phyloP scores from a whole-genome alignment of 2,329 filamentous ascomycete genomes.

The Cladosporium sp. region DNA sequence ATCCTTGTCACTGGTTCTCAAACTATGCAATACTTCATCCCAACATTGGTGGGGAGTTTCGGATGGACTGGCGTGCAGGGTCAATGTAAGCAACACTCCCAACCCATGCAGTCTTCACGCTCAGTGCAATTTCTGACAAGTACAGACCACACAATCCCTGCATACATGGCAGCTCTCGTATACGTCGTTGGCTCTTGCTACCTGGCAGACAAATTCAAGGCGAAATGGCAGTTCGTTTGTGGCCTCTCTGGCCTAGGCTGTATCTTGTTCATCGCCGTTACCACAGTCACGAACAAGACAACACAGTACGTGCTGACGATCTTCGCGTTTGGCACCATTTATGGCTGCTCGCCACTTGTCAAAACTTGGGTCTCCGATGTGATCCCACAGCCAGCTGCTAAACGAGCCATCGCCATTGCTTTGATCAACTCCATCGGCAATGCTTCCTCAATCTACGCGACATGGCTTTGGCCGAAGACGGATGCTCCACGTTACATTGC shows the following conservation, averaged over 20 bases:
- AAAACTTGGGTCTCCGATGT: slow-evolving; percentile 56
- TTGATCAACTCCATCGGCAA: slow-evolving; percentile 31
- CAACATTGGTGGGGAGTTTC: slow-evolving; percentile 6
- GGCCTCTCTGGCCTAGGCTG: slow-evolving; percentile 27
- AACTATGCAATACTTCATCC: slow-evolving; percentile 28
- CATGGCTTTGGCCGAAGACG: slow-evolving; percentile 9
- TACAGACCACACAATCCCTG: not conserved
- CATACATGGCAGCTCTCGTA: slow-evolving; percentile 9
- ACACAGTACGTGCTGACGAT: slow-evolving; percentile 9
- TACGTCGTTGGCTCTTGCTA: slow-evolving; percentile 11
- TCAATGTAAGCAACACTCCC: not conserved
- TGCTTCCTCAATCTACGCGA: slow-evolving; percentile 4
- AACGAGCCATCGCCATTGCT: slow-evolving; percentile 33
- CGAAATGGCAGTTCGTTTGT: slow-evolving; percentile 7
- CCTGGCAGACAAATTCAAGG: slow-evolving; percentile 8
- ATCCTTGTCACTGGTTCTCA: slow-evolving; percentile 37
- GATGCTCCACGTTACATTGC: slow-evolving; percentile 8
- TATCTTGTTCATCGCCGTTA: slow-evolving; percentile 20
- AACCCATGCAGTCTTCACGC: not conserved
- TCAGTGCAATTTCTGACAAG: not conserved
- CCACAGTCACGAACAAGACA: slow-evolving; percentile 4
- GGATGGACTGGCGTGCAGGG: not conserved
- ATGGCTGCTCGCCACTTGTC: slow-evolving; percentile 58
- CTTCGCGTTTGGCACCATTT: slow-evolving; percentile 29
- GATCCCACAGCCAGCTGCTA: slow-evolving; percentile 29